A percentile compares a stretch with the other conserved stretches of the same genome.
phyloP scores from a whole-genome alignment of 192 early-diverging fungal species.

The Podila epigama region DNA sequence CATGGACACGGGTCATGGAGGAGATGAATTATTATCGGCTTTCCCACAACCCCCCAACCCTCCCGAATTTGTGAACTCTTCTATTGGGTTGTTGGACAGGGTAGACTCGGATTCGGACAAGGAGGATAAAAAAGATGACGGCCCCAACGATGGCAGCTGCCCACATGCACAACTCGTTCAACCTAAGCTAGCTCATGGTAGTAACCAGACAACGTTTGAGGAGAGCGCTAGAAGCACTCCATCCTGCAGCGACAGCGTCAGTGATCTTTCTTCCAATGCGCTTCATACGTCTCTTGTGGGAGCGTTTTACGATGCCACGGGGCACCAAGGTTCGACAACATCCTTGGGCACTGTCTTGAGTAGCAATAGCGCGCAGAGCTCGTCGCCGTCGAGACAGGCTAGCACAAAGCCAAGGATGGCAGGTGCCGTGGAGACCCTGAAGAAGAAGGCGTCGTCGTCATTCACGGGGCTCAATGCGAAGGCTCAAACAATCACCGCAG shows the following conservation, averaged over 20 bases:
- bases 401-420: neutral
- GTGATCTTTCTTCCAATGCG: neutral
- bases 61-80: conserved; percentile 18
- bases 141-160: neutral
- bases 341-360: conserved; percentile 7
- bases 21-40: no score
- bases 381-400: neutral
- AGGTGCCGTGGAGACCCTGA: conserved; percentile 16
- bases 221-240: neutral
- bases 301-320: neutral
- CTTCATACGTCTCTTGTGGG: conserved; percentile 10
- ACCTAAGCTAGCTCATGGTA: neutral
- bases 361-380: neutral
- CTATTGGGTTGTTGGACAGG: conserved; percentile 15
- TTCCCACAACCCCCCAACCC: conserved; percentile 1
- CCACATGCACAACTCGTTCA: neutral
- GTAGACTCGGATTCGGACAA: neutral
- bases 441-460: conserved; percentile 17
- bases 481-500: no score
- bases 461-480: neutral
- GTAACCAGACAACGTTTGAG: neutral
- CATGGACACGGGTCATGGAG: no score
- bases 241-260: neutral
- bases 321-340: conserved; percentile 8
- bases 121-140: neutral